A percentile compares a stretch with the other conserved stretches of the same genome.
Conservation (phyloP, 352 stramenopile genomes). For the Phytophthora cajani region DNA sequence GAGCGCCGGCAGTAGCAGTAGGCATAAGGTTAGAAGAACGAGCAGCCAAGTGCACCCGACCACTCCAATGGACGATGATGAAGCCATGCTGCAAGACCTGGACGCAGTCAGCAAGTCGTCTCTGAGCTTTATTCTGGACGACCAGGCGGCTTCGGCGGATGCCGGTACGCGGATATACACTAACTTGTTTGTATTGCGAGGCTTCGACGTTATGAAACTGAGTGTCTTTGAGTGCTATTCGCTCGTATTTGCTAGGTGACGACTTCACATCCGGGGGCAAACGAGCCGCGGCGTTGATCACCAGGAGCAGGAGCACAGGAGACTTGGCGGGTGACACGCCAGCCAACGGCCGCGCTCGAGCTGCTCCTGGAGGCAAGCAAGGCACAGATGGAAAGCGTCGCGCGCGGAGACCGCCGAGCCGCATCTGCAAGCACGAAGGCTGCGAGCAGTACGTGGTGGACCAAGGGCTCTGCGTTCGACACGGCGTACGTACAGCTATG, state of each 20-base stretch:
- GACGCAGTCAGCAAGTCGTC: slow-evolving; percentile 59
- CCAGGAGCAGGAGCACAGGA: slow-evolving; percentile 41
- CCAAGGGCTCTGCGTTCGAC: slow-evolving; percentile 75
- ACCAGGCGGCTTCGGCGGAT: slow-evolving; percentile 36
- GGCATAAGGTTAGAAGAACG: slow-evolving; percentile 33
- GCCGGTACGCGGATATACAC: slow-evolving; percentile 16
- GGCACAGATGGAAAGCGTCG: slow-evolving; percentile 58
- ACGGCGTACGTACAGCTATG: slow-evolving; percentile 56
- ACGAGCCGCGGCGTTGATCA: slow-evolving; percentile 27
- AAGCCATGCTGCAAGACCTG: background rate
- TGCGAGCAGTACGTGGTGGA: slow-evolving; percentile 85
- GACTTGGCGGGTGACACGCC: slow-evolving; percentile 30
- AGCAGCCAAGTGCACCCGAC: slow-evolving; percentile 26
- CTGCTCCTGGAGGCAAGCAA: slow-evolving; percentile 22
- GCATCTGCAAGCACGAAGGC: slow-evolving; percentile 75
- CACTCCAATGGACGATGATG: slow-evolving; percentile 26
- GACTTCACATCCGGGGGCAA: slow-evolving; percentile 27
- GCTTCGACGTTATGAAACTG: slow-evolving; percentile 3
- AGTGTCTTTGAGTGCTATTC: background rate
- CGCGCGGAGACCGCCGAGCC: slow-evolving; percentile 57
- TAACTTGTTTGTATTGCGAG: background rate
- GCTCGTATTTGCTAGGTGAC: slow-evolving; percentile 19
- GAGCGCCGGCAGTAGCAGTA: slow-evolving; percentile 22
- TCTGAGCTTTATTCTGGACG: slow-evolving; percentile 78
- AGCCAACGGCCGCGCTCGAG: slow-evolving; percentile 11